Conservation (phyloP, 2,329 filamentous ascomycete genomes). For the Neofusicoccum ribis region DNA sequence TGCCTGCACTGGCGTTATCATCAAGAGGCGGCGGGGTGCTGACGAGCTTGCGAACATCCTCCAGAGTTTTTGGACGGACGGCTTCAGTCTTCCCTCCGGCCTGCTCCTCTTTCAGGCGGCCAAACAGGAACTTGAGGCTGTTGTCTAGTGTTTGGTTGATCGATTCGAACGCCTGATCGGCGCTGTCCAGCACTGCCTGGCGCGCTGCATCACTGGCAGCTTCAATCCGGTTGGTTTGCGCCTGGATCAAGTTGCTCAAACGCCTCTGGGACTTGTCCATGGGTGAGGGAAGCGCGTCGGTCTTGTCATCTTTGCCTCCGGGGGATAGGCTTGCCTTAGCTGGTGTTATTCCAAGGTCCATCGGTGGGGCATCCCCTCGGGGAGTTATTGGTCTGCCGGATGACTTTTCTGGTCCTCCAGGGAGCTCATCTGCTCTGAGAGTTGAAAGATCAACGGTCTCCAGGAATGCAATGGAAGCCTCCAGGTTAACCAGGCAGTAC, state of each 20-base stretch:
- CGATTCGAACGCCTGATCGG: constrained; percentile 88
- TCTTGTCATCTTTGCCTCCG: constrained; percentile 21
- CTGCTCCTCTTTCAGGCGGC: constrained; percentile 74
- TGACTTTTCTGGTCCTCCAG: constrained; percentile 64
- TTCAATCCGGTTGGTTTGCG: constrained; percentile 77
- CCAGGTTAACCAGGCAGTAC: constrained; percentile 93
- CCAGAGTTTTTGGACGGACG: constrained; percentile 68
- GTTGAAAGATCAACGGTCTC: constrained; percentile 94
- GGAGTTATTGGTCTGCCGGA: constrained; percentile 50
- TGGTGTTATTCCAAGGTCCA: constrained; percentile 42
- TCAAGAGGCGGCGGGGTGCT: constrained; percentile 62
- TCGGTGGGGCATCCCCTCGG: constrained; percentile 36
- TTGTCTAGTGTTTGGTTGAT: constrained; percentile 88
- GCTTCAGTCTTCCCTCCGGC: constrained; percentile 28
- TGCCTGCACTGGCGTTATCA: constrained; percentile 55
- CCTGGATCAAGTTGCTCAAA: constrained; percentile 82
- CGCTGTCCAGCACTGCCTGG: constrained; percentile 68
- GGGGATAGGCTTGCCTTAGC: constrained; percentile 34
- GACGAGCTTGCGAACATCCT: constrained; percentile 88
- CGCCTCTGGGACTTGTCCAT: constrained; percentile 66
- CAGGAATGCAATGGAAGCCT: constrained; percentile 90
- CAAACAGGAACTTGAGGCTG: constrained; percentile 91
- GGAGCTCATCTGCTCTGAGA: constrained; percentile 75
- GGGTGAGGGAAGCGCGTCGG: constrained; percentile 26
- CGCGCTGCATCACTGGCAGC: constrained; percentile 79